A percentile compares a stretch with the other conserved stretches of the same genome.
Conservation (phyloP, 805 yeast species). For the Metschnikowia bowlesiae region DNA sequence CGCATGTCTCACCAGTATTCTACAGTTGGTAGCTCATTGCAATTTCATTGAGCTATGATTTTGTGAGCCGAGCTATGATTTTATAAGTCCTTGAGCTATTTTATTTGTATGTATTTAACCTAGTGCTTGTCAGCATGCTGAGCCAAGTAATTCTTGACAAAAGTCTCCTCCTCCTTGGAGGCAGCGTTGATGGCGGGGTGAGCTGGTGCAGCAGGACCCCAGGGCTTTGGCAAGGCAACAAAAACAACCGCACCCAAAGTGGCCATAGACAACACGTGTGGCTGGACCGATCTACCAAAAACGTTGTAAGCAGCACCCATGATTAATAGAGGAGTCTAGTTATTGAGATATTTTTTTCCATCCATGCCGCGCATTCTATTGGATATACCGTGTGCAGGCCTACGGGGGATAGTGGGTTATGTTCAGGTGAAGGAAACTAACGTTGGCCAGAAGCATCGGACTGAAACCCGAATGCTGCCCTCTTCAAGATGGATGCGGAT, state of each 20-base stretch:
- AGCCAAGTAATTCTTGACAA: slow-evolving; percentile 65
- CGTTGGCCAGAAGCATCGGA: background rate
- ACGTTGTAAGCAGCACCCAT: slow-evolving; percentile 87
- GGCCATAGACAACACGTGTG: slow-evolving; percentile 79
- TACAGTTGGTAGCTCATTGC: slow-evolving; percentile 1
- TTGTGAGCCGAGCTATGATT: no score
- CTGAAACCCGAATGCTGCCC: no score
- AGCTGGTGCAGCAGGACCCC: slow-evolving; percentile 56
- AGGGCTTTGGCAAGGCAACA: slow-evolving; percentile 68
- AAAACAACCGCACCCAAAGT: slow-evolving; percentile 69
- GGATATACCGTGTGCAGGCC: slow-evolving; percentile 9
- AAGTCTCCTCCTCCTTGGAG: slow-evolving; percentile 85
- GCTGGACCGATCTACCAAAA: slow-evolving; percentile 77
- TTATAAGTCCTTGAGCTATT: background rate
- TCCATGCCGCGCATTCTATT: slow-evolving; percentile 12
- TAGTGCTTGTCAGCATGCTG: slow-evolving; percentile 30
- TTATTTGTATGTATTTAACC: background rate
- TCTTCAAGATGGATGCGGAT: no score
- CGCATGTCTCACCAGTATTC: background rate
- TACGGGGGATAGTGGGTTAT: background rate
- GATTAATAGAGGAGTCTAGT: background rate
- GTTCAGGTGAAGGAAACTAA: background rate
- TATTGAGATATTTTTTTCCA: background rate
- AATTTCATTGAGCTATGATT: background rate
- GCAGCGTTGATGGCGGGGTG: slow-evolving; percentile 70